phyloP scores from a whole-genome alignment of 2,329 filamentous ascomycete species.

The Arthrobotrys entomopaga region DNA sequence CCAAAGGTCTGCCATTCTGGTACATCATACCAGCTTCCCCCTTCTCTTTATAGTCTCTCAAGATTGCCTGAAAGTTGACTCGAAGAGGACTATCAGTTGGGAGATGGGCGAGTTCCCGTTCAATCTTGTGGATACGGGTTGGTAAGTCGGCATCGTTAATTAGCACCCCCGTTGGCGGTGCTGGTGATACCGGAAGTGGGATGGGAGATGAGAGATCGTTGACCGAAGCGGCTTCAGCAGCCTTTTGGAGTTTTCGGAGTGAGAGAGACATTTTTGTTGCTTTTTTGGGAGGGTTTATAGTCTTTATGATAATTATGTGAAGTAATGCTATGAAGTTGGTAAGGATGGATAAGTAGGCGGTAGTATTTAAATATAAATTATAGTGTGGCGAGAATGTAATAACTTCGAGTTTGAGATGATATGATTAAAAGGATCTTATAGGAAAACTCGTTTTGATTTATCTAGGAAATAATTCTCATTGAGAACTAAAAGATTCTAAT shows the following conservation, averaged over 20 bases:
- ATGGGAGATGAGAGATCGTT: conserved; percentile 21
- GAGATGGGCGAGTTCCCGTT: conserved; percentile 38
- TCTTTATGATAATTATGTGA: conserved; percentile 2
- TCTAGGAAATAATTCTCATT: too few species aligned
- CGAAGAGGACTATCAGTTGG: conserved; percentile 39
- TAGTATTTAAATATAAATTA: too few species aligned
- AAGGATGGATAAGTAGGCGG: too few species aligned
- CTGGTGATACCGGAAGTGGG: background rate
- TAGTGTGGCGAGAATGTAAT: too few species aligned
- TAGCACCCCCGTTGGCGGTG: background rate
- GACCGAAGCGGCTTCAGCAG: conserved; percentile 15
- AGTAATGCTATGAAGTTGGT: too few species aligned
- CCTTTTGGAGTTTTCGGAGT: conserved; percentile 43
- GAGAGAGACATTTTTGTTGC: conserved; percentile 38
- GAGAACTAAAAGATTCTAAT: background rate
- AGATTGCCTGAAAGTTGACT: conserved; percentile 43
- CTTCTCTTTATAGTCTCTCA: conserved; percentile 46
- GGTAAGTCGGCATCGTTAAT: conserved; percentile 23
- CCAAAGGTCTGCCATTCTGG: conserved; percentile 37
- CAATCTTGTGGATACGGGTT: conserved; percentile 40
- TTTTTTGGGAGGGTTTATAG: background rate
- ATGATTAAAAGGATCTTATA: background rate
- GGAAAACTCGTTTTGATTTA: background rate
- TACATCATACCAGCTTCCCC: conserved; percentile 47
- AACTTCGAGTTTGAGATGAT: too few species aligned